phyloP scores from a whole-genome alignment of 257 asterid genomes.

The Fraxinus anomala region DNA sequence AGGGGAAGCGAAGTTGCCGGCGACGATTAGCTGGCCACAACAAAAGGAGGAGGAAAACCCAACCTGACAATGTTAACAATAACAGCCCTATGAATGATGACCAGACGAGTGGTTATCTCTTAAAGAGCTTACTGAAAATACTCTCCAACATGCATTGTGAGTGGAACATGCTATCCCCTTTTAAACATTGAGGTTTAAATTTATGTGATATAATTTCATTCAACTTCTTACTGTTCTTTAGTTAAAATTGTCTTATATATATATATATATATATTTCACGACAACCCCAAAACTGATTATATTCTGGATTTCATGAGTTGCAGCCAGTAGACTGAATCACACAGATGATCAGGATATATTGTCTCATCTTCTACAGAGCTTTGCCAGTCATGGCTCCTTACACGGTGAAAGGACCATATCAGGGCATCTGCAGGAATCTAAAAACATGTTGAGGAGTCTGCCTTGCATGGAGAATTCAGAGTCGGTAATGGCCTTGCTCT shows the following conservation, averaged over 20 bases:
- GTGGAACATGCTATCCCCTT: constrained; percentile 22
- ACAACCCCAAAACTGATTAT: constrained; percentile 19
- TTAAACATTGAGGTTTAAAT: background rate
- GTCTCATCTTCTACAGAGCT: constrained; percentile 70
- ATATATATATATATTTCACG: constrained; percentile 15
- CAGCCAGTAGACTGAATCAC: constrained; percentile 56
- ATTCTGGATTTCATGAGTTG: constrained; percentile 30
- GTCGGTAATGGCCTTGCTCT: constrained; percentile 38
- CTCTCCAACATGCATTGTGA: constrained; percentile 80
- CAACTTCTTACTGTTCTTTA: constrained; percentile 2
- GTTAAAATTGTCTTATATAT: constrained; percentile 3
- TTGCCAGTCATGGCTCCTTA: constrained; percentile 49
- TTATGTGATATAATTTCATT: background rate
- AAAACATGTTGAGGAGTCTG: constrained; percentile 46
- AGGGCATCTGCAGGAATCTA: constrained; percentile 24
- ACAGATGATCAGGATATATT: constrained; percentile 62
- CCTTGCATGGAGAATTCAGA: constrained; percentile 53
- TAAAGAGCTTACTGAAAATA: constrained; percentile 68
- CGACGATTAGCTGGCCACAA: too few species aligned
- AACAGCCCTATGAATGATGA: constrained; percentile 46
- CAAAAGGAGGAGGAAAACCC: constrained; percentile 76
- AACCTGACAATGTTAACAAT: constrained; percentile 45
- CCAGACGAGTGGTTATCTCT: constrained; percentile 59
- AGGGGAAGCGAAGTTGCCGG: too few species aligned
- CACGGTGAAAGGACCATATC: background rate